phyloP scores from a whole-genome alignment of 257 asterid genomes.

The Lycium ferocissimum region DNA sequence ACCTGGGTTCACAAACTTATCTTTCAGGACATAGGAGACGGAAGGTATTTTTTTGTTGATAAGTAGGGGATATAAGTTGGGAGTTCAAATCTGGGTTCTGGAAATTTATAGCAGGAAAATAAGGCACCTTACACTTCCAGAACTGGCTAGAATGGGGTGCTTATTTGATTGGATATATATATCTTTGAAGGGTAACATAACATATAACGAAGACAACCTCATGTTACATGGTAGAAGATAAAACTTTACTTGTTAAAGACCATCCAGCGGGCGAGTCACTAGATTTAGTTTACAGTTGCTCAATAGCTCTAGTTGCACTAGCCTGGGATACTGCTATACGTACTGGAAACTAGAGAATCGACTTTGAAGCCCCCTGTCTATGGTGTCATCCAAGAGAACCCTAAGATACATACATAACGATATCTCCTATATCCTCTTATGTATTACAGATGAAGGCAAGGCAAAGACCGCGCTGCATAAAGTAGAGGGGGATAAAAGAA shows the following conservation, averaged over 20 bases:
- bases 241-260: slow-evolving; percentile 7
- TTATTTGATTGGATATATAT: not conserved
- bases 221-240: slow-evolving; percentile 18
- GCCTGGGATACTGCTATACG: slow-evolving; percentile 16
- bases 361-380: slow-evolving; percentile 4
- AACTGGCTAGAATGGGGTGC: slow-evolving; percentile 5
- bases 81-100: slow-evolving; percentile 8
- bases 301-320: not conserved
- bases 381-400: slow-evolving; percentile 4
- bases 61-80: not conserved
- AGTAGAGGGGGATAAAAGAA: not conserved
- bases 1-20: slow-evolving; percentile 3
- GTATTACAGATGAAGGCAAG: slow-evolving; percentile 15
- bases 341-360: slow-evolving; percentile 21
- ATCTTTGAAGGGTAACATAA: not conserved
- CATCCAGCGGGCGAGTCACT: not conserved
- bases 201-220: not conserved
- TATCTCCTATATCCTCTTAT: not conserved
- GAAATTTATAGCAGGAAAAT: not conserved
- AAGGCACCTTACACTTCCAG: slow-evolving; percentile 3
- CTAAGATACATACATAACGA: not conserved
- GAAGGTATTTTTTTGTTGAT: not conserved
- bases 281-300: slow-evolving; percentile 3
- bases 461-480: not conserved
- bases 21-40: not conserved